phyloP scores from a whole-genome alignment of 2,329 filamentous ascomycete species.

The Talaromyces funiculosus region DNA sequence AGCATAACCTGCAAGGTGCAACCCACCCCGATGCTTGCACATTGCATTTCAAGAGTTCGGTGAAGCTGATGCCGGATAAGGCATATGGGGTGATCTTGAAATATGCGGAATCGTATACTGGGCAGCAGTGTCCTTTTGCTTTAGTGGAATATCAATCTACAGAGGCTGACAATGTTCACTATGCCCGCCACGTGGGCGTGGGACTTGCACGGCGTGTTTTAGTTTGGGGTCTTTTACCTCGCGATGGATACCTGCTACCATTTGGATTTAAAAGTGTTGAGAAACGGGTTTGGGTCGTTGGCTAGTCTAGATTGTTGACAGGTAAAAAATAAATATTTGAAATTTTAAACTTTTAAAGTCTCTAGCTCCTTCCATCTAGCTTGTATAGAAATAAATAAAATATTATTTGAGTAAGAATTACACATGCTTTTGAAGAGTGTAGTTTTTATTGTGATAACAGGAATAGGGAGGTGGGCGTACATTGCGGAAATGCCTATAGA shows the following conservation, averaged over 20 bases:
- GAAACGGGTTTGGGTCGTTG: background rate
- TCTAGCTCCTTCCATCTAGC: no score
- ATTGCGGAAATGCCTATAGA: no score
- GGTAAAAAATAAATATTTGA: no score
- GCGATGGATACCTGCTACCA: background rate
- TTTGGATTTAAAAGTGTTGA: background rate
- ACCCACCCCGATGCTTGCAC: background rate
- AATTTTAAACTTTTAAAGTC: no score
- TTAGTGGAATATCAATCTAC: conserved; percentile 1
- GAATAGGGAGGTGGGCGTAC: no score
- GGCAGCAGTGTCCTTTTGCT: background rate
- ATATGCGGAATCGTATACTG: background rate
- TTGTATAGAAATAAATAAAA: no score
- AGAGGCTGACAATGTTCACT: background rate
- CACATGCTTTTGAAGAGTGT: no score
- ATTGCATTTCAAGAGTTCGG: background rate
- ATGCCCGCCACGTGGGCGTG: background rate
- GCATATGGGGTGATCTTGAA: background rate
- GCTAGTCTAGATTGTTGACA: background rate
- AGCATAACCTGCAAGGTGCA: background rate
- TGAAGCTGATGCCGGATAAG: background rate
- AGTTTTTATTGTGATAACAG: no score
- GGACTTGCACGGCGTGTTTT: background rate
- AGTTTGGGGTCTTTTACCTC: background rate
- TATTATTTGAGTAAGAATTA: no score